A percentile compares a stretch with the other conserved stretches of the same genome.
These are phyloP conservation scores for Ligustrum vulgare DNA, from an alignment of 257 asterid genomes.

Conservation along the genomic window DNA sequence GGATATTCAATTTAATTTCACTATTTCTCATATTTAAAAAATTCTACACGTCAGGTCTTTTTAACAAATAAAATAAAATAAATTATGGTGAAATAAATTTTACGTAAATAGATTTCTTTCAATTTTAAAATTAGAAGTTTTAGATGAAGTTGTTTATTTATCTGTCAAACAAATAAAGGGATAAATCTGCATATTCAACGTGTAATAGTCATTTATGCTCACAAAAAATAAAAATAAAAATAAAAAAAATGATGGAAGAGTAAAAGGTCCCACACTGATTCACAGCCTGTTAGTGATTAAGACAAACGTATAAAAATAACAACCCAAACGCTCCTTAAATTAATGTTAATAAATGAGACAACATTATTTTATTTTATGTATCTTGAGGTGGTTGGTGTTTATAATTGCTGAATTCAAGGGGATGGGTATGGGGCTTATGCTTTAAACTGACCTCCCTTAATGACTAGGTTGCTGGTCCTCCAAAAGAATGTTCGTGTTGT, in stretches of 20 bases:
- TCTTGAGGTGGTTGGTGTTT: slow-evolving; percentile 23
- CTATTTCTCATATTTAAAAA: too few species aligned
- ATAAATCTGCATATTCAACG: neutral
- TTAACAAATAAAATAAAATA: too few species aligned
- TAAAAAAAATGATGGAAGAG: slow-evolving; percentile 13
- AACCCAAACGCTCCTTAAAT: slow-evolving; percentile 27
- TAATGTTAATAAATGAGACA: slow-evolving; percentile 24
- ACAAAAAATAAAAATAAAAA: too few species aligned
- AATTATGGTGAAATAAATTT: too few species aligned
- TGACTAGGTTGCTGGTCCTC: slow-evolving; percentile 19
- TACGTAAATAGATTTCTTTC: too few species aligned
- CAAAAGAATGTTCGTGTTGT: slow-evolving; percentile 15
- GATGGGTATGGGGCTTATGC: neutral
- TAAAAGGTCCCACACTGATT: slow-evolving; percentile 6
- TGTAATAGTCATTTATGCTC: neutral
- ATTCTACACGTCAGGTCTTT: too few species aligned
- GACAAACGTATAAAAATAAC: slow-evolving; percentile 7
- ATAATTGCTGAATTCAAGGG: slow-evolving; percentile 20
- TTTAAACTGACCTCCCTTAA: neutral
- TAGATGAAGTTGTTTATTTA: too few species aligned
- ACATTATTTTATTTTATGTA: neutral
- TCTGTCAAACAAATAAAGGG: neutral
- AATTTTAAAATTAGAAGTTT: too few species aligned
- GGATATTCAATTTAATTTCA: neutral
- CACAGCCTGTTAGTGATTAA: slow-evolving; percentile 2